These are phyloP conservation scores for Penicillium lividum DNA, from an alignment of 495 filamentous ascomycete genomes.

Conservation along the genomic window DNA sequence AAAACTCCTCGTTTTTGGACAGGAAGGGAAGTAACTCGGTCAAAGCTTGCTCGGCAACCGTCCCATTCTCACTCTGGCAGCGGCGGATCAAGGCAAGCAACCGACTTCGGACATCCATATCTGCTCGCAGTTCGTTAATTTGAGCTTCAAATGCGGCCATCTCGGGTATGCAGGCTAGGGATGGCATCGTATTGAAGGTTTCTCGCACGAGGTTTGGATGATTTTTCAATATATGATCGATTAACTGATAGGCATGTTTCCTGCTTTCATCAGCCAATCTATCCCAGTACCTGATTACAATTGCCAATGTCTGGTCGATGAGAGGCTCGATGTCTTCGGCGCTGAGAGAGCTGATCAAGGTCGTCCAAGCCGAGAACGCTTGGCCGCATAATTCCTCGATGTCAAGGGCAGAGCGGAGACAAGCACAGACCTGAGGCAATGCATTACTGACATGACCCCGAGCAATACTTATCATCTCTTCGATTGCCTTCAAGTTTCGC, in stretches of 20 bases:
- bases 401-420: conserved; percentile 78
- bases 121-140: conserved; percentile 61
- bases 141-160: conserved; percentile 64
- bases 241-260: conserved; percentile 56
- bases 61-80: conserved; percentile 76
- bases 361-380: conserved; percentile 81
- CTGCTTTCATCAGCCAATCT: conserved; percentile 62
- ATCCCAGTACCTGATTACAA: conserved; percentile 79
- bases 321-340: conserved; percentile 76
- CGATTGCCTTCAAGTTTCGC: conserved; percentile 76
- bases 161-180: conserved; percentile 68
- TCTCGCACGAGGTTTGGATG: conserved; percentile 60
- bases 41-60: conserved; percentile 78
- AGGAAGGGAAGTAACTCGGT: conserved; percentile 74
- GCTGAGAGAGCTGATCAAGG: conserved; percentile 70
- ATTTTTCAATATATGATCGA: conserved; percentile 64
- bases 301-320: conserved; percentile 83
- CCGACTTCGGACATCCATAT: conserved; percentile 59
- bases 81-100: conserved; percentile 71
- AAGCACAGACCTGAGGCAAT: conserved; percentile 82
- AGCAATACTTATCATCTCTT: conserved; percentile 80
- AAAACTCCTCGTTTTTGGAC: conserved; percentile 68
- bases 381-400: conserved; percentile 69
- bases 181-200: conserved; percentile 72
- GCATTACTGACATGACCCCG: conserved; percentile 70